phyloP scores from a whole-genome alignment of 805 yeast genomes.

The Clavispora santaluciae region DNA sequence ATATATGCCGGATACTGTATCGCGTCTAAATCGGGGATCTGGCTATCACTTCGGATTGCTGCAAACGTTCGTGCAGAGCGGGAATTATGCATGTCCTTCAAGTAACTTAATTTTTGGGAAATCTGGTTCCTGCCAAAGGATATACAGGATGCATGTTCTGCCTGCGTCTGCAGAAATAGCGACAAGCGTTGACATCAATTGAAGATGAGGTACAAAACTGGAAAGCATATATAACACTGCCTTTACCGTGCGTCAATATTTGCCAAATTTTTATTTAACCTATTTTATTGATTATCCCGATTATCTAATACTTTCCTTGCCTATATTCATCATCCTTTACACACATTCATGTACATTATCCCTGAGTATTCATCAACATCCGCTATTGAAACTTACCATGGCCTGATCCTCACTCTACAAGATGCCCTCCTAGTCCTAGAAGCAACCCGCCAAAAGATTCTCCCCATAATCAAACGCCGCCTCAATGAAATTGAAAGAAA shows the following conservation, averaged over 20 bases:
- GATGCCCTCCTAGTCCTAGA: slow-evolving; percentile 66
- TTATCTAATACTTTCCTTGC: neutral
- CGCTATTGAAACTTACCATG: slow-evolving; percentile 49
- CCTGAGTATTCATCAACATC: neutral
- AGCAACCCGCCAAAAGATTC: slow-evolving; percentile 52
- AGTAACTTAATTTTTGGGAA: neutral
- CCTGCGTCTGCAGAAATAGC: neutral
- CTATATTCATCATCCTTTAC: neutral
- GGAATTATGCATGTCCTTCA: neutral
- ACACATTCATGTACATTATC: neutral
- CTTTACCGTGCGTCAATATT: neutral
- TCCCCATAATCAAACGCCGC: slow-evolving; percentile 58
- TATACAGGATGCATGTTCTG: neutral
- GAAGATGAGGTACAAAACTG: neutral
- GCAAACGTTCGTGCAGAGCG: neutral
- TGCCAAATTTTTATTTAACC: neutral
- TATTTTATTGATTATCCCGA: too few relatives aligned
- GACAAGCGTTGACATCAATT: neutral
- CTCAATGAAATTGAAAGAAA: slow-evolving; percentile 53
- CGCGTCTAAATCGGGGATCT: too few relatives aligned
- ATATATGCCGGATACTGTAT: too few relatives aligned
- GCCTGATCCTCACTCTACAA: slow-evolving; percentile 49
- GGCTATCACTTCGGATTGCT: too few relatives aligned
- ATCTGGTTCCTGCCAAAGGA: neutral
- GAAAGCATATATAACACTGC: neutral